Base-by-base conservation (phyloP, 179 eudicot species). In the Corrigiola litoralis region DNA sequence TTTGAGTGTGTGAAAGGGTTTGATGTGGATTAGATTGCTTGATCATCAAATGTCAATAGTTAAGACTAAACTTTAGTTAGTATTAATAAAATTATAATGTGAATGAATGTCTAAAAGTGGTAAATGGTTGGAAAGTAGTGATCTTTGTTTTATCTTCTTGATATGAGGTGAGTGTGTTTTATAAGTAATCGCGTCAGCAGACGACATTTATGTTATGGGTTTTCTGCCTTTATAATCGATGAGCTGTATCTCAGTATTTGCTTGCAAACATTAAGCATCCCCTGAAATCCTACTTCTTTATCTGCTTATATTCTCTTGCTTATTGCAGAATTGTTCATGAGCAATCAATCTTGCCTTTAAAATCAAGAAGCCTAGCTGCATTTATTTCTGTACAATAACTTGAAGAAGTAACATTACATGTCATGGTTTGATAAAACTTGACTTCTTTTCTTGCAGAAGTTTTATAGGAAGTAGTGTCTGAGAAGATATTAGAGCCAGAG, bases 201-300 rank as follows among this genome's bases (percentile, higher is more conserved):
- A 5, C 13, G 41, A 34, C 45, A 32, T 33, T n/a, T 50, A 18
- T 16, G 20, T 71, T 49, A 42, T 2, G 34, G 63, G 42, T 42
- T 33, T 34, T 27, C 50, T 18, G 20, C 1, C 29, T 47, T 44
- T 37, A 5, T 29, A 38, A 64, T 47, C 34, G 24, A 38, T 56
- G 34, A 38, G 48, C 16, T 57, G 64, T 34, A 32, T 3, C 57
- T 67, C 16, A 45, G 64, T 34, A 32, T 3, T 67, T 67, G 47
- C 56, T 57, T 67, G 56, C 44, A 32, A 31, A 57, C 32, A 38
- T 47, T 46, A 57, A 38, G 34, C 16, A 24, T 42, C 47, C 29
- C 55, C 47, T 31, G 6, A 25, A 42, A n/a, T 41, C 11, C 7
- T 23, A 17, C 44, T 42, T 41, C 21, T 54, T 2, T 9, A 20